Conservation (phyloP, 176 grass and related monocot genomes). For the Guadua angustifolia region DNA sequence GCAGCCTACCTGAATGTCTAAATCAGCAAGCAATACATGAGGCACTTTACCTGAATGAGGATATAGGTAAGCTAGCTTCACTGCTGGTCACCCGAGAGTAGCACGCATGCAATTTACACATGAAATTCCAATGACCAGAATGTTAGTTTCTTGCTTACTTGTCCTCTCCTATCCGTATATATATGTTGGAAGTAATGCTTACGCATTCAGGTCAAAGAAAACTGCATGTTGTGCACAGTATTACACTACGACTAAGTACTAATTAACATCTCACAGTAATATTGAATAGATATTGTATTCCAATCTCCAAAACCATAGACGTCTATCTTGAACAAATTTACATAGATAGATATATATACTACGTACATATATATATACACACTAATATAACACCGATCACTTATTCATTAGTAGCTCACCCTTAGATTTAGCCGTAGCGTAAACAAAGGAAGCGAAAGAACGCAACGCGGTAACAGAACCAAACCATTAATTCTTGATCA, state of each 20-base stretch:
- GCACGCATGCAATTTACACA: not conserved
- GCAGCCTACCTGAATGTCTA: not conserved
- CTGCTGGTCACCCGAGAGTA: not conserved
- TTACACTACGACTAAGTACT: not conserved
- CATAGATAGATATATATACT: constrained; percentile 24
- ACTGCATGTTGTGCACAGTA: not conserved
- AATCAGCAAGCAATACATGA: constrained; percentile 8
- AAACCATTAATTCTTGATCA: not conserved
- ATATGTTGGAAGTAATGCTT: not conserved
- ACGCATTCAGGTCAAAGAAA: not conserved
- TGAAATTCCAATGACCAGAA: not conserved
- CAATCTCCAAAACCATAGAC: not conserved
- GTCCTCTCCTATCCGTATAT: not conserved
- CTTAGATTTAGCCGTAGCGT: not conserved
- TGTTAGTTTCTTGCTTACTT: not conserved
- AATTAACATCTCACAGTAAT: too few species aligned
- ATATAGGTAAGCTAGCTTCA: not conserved
- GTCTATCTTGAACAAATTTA: constrained; percentile 22
- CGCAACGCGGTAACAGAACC: not conserved
- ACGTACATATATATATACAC: not conserved
- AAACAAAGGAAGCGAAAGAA: constrained; percentile 2
- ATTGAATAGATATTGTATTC: not conserved
- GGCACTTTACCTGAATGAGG: not conserved
- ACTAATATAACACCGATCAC: not conserved
- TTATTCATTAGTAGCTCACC: constrained; percentile 41